Conservation (phyloP, 768 basidiomycete genomes). For the Lactarius pseudohatsudake region DNA sequence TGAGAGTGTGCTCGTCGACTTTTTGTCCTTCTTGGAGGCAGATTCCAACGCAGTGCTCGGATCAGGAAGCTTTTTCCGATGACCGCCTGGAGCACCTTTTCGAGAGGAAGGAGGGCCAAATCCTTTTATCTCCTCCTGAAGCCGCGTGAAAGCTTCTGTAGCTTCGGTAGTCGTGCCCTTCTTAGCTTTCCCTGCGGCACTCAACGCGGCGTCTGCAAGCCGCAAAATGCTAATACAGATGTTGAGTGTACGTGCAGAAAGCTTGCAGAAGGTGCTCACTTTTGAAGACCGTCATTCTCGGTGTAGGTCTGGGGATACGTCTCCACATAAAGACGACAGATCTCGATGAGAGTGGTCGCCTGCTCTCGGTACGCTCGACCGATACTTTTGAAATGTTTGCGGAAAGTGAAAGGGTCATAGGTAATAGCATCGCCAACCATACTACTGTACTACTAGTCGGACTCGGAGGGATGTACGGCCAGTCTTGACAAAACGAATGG, state of each 20-base stretch:
- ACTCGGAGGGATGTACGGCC: too few relatives aligned
- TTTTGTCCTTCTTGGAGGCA: too few relatives aligned
- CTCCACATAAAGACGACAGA: background rate
- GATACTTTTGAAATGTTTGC: background rate
- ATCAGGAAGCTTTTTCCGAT: background rate
- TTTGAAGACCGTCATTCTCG: background rate
- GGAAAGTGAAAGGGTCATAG: background rate
- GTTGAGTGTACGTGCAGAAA: too few relatives aligned
- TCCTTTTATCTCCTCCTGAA: background rate
- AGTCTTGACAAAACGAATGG: too few relatives aligned
- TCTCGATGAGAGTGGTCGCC: conserved; percentile 1
- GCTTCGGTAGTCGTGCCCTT: background rate
- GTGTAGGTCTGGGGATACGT: background rate
- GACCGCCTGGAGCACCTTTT: background rate
- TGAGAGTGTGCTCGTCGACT: too few relatives aligned
- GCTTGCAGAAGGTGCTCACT: background rate
- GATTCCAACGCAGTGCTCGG: too few relatives aligned
- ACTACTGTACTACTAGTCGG: background rate
- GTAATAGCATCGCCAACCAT: background rate
- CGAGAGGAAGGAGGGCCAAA: background rate
- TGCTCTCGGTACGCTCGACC: conserved; percentile 2
- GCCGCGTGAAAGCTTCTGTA: background rate
- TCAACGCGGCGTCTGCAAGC: conserved; percentile 7
- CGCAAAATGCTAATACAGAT: background rate
- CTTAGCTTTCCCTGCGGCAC: background rate